phyloP scores from a whole-genome alignment of 2,329 filamentous ascomycete species.

The Penicillium sp. region DNA sequence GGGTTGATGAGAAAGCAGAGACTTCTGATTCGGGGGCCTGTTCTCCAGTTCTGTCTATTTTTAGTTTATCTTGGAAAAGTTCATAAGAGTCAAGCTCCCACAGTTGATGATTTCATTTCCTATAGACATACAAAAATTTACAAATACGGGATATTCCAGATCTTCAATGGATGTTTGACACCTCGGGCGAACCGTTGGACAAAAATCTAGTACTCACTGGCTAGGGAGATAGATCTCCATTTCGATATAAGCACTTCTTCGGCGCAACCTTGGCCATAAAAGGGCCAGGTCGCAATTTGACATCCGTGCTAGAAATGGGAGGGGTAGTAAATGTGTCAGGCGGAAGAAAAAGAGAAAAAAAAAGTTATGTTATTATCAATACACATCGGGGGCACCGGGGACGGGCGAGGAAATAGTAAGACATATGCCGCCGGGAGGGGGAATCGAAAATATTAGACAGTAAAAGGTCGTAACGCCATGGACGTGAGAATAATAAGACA shows the following conservation, averaged over 20 bases:
- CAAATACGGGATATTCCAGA: constrained; percentile 63
- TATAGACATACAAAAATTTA: constrained; percentile 11
- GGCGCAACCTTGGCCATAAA: constrained; percentile 90
- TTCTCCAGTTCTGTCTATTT: not conserved
- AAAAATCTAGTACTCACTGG: constrained; percentile 47
- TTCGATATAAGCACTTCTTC: constrained; percentile 92
- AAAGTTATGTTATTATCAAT: constrained; percentile 34
- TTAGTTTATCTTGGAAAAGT: not conserved
- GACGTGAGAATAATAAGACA: constrained; percentile 16
- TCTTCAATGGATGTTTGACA: constrained; percentile 47
- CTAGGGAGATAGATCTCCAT: constrained; percentile 20
- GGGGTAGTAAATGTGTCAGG: not conserved
- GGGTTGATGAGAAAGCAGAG: constrained; percentile 16
- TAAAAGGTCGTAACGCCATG: constrained; percentile 34
- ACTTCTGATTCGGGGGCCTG: constrained; percentile 15
- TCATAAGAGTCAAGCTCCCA: not conserved
- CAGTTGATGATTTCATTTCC: not conserved
- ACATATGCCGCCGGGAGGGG: constrained; percentile 29
- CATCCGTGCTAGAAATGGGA: constrained; percentile 78
- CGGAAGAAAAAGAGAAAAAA: constrained; percentile 9
- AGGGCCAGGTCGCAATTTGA: constrained; percentile 95
- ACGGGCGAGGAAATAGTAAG: constrained; percentile 22
- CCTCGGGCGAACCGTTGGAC: constrained; percentile 32
- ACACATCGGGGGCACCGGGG: constrained; percentile 28
- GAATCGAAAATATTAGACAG: constrained; percentile 26